Evolutionary conservation across 192 early-diverging fungal species (phyloP).

Genomic region (Rhizophagus sp.): DNA sequence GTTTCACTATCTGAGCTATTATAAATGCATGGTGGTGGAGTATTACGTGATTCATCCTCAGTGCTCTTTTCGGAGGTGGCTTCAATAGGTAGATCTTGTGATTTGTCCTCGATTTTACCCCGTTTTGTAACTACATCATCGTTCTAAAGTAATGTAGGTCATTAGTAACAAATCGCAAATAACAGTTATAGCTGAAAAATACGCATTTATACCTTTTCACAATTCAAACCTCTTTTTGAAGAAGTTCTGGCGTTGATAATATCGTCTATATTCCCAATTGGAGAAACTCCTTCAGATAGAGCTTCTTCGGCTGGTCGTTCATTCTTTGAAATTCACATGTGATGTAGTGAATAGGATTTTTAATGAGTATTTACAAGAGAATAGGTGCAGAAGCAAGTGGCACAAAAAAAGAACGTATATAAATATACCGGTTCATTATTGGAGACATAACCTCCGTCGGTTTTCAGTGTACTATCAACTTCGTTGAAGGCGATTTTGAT

Average conservation of each 20-base stretch:
- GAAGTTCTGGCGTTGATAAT: too few relatives aligned
- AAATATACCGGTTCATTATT: neutral
- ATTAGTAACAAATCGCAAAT: too few relatives aligned
- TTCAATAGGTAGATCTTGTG: too few relatives aligned
- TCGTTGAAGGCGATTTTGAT: slow-evolving; percentile 1
- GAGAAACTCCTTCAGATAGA: too few relatives aligned
- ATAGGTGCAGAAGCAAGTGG: slow-evolving; percentile 4
- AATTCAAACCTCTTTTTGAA: too few relatives aligned
- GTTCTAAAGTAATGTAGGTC: too few relatives aligned
- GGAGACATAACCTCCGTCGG: neutral
- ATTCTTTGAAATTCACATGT: slow-evolving; percentile 23
- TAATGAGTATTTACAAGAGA: neutral
- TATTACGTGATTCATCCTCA: neutral
- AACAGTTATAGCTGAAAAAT: too few relatives aligned
- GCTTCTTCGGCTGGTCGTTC: slow-evolving; percentile 13
- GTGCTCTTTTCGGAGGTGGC: too few relatives aligned
- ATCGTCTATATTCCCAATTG: too few relatives aligned
- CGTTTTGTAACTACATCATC: too few relatives aligned
- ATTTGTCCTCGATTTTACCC: too few relatives aligned
- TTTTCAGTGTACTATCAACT: slow-evolving; percentile 9
- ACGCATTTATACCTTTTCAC: too few relatives aligned
- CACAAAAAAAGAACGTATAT: slow-evolving; percentile 3
- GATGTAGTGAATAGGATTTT: neutral
- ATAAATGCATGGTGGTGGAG: neutral
- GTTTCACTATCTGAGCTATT: neutral